These are phyloP conservation scores for Clarireedia hainanense DNA, from an alignment of 2,329 filamentous ascomycete species.

Conservation along the genomic window DNA sequence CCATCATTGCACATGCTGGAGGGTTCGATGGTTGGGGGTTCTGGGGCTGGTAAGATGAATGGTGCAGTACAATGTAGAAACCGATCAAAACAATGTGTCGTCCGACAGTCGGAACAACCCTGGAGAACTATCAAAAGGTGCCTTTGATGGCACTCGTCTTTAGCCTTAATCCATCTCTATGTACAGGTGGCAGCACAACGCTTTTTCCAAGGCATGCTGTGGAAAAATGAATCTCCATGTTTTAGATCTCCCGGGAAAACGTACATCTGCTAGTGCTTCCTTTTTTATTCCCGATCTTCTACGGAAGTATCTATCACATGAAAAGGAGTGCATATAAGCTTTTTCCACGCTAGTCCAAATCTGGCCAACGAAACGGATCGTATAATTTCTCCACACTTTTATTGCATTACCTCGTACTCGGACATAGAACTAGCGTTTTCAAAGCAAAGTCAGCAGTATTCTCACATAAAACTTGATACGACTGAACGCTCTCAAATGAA, in stretches of 20 bases:
- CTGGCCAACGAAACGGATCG: not conserved
- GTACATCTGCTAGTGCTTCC: no score
- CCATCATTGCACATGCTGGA: not conserved
- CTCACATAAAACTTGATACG: no score
- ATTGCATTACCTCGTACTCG: not conserved
- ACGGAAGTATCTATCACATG: not conserved
- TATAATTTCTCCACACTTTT: not conserved
- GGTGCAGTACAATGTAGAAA: not conserved
- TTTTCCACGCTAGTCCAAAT: not conserved
- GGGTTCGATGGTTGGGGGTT: not conserved
- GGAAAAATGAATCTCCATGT: no score
- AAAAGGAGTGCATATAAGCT: not conserved
- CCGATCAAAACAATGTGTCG: not conserved
- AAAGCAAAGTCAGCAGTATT: no score
- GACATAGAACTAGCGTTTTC: no score
- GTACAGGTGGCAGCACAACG: not conserved
- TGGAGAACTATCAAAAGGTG: not conserved
- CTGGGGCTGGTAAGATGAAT: not conserved
- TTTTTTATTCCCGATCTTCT: not conserved
- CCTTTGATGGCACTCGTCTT: not conserved
- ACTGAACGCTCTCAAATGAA: conserved; percentile 2
- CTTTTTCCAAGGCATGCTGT: not conserved
- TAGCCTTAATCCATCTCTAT: no score
- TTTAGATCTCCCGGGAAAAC: no score
- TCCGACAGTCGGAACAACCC: not conserved